A percentile compares a stretch with the other conserved stretches of the same genome.
Evolutionary conservation across 345 rosid species (phyloP).

Genomic region (Psidium guajava): DNA sequence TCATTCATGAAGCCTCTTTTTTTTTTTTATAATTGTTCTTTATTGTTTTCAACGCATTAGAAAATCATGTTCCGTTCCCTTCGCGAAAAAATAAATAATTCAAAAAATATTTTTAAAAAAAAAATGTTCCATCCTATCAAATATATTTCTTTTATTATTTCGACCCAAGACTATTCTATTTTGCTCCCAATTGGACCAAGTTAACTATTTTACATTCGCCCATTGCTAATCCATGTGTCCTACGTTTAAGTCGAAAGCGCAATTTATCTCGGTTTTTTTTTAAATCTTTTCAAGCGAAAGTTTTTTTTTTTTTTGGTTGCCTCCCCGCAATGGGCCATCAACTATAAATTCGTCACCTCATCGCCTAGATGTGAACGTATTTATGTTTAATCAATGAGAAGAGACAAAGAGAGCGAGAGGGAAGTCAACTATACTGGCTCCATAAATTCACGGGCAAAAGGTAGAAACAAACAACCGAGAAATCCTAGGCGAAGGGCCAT

Average conservation of each 20-base stretch:
- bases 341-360: background rate
- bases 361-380: background rate
- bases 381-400: background rate
- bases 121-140: no score
- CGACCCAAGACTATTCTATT: background rate
- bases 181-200: background rate
- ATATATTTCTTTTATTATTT: background rate
- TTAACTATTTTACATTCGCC: background rate
- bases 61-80: no score
- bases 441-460: background rate
- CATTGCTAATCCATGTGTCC: no score
- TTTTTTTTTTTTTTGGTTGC: no score
- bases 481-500: background rate
- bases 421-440: background rate
- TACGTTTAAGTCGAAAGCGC: no score
- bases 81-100: no score
- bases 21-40: no score
- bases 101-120: no score
- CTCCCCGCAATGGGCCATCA: background rate
- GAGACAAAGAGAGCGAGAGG: background rate
- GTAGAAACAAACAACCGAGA: background rate
- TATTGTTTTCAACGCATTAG: no score
- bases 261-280: no score
- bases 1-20: no score
- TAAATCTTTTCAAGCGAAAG: no score